Base-by-base conservation (phyloP, 441 rosid genomes). In the Metrosideros polymorpha region DNA sequence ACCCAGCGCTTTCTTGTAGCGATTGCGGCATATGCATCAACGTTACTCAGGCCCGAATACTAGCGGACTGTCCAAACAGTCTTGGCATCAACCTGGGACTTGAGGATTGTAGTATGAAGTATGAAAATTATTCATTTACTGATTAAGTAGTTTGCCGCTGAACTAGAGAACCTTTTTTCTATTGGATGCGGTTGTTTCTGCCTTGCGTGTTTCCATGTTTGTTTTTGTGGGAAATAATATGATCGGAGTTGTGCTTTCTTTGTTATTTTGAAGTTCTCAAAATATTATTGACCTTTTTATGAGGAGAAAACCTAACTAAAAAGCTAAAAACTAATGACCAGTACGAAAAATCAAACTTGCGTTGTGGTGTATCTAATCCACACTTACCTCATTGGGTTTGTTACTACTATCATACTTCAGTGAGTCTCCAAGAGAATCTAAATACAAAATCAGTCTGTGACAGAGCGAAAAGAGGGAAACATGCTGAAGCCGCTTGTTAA, bases 41-140 rank as follows among this genome's bases (percentile, higher is more conserved):
- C 42, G 10, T 19, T 29, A 39, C 83, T 17, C 77, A 87, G 14
- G 3, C 39, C 9, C 25, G 10, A 3, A 25, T 84, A 22, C 32
- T 50, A 12, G 66, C 22, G 0, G 30, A 15, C 27, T 59, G 86
- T 85, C 84, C 47, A 14, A 25, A 51, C 45, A 57, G 54, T 35
- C 15, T 84, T 4, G 86, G 85, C 47, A 82, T 55, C 8, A 27
- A 55, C 9, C 5, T 57, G 61, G 86, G 22, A 79, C 77, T 87
- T 12, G 49, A n/a, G 30, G 89, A 87, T 79, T 84, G 89, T 52
- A 22, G 29, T 51, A 87, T 51, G 47, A 56, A 83, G 85, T 87
- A 79, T 53, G 87, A 82, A 29, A 45, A 19, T 5, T 79, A 82
- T 24, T 84, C 50, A 57, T 87, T 84, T 24, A 59, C 39, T 25